Evolutionary conservation across 2,329 filamentous ascomycete species (phyloP).

Genomic region (Verticillium isaacii): DNA sequence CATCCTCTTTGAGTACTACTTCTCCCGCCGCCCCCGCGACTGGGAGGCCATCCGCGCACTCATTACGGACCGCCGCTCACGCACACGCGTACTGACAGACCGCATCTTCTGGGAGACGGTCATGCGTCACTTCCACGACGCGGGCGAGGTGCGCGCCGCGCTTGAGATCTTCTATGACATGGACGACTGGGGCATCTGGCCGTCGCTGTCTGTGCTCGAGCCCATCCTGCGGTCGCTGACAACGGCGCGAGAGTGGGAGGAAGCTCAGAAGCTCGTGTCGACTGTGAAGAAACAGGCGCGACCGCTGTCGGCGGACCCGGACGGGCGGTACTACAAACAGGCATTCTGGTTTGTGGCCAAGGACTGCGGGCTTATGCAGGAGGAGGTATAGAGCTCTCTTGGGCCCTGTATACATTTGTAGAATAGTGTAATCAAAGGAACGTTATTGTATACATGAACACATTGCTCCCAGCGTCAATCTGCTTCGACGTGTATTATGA

Average conservation of each 20-base stretch:
- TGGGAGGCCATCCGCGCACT: conserved; percentile 55
- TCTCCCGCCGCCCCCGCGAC: conserved; percentile 55
- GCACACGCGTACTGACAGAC: conserved; percentile 12
- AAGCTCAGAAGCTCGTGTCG: conserved; percentile 29
- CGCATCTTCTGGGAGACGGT: conserved; percentile 18
- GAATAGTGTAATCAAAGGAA: not conserved
- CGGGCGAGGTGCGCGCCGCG: conserved; percentile 9
- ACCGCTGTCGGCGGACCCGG: conserved; percentile 4
- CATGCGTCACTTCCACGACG: conserved; percentile 9
- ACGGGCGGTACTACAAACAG: conserved; percentile 38
- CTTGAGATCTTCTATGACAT: conserved; percentile 40
- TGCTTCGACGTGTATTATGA: too few relatives aligned
- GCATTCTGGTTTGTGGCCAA: conserved; percentile 45
- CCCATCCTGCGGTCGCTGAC: conserved; percentile 10
- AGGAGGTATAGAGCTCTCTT: conserved; percentile 14
- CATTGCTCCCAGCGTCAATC: not conserved
- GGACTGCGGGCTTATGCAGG: conserved; percentile 31
- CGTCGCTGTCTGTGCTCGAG: conserved; percentile 9
- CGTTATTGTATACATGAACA: not conserved
- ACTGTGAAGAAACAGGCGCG: conserved; percentile 11
- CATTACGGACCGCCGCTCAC: conserved; percentile 42
- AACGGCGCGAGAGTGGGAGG: conserved; percentile 12
- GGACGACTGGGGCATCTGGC: conserved; percentile 21
- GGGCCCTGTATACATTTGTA: not conserved
- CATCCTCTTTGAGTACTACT: conserved; percentile 65